Evolutionary conservation across 805 yeast species (phyloP).

Genomic region (Wickerhamiella vanderwaltii): DNA sequence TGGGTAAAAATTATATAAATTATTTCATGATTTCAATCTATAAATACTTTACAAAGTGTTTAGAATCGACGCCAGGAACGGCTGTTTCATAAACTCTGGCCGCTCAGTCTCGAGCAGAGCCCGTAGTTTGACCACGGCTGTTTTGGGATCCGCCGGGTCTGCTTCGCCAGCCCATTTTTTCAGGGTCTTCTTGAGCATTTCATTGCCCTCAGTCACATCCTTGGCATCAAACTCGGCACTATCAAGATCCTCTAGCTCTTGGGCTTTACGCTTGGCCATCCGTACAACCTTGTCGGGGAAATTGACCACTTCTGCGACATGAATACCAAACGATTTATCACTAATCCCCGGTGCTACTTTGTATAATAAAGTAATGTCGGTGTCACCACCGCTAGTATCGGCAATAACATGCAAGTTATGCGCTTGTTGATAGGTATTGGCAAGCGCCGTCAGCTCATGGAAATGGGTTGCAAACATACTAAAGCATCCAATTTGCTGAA

Average conservation of each 20-base stretch:
- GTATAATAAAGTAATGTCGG: conserved; percentile 69
- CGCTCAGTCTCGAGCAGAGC: conserved; percentile 9
- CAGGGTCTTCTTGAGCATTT: conserved; percentile 33
- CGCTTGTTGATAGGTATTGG: conserved; percentile 49
- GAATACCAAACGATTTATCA: conserved; percentile 93
- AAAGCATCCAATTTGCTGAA: conserved; percentile 58
- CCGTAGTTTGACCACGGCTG: conserved; percentile 12
- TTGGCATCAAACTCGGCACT: conserved; percentile 34
- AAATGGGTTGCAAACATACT: conserved; percentile 94
- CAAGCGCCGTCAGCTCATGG: conserved; percentile 80
- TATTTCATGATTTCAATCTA: too few relatives aligned
- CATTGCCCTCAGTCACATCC: conserved; percentile 46
- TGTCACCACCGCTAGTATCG: conserved; percentile 27
- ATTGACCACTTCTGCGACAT: conserved; percentile 91
- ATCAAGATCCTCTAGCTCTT: conserved; percentile 61
- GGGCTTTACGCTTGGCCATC: conserved; percentile 93
- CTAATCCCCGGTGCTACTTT: conserved; percentile 94
- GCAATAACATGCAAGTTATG: conserved; percentile 87
- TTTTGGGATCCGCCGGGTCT: conserved; percentile 16
- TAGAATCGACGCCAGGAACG: conserved; percentile 12
- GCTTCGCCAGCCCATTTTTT: conserved; percentile 28
- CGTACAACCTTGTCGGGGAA: conserved; percentile 81
- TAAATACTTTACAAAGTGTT: too few relatives aligned
- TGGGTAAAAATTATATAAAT: too few relatives aligned
- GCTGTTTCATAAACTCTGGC: conserved; percentile 15